These are phyloP conservation scores for Tuctoria greenei DNA, from an alignment of 176 grass and related monocot species.

Conservation along the genomic window DNA sequence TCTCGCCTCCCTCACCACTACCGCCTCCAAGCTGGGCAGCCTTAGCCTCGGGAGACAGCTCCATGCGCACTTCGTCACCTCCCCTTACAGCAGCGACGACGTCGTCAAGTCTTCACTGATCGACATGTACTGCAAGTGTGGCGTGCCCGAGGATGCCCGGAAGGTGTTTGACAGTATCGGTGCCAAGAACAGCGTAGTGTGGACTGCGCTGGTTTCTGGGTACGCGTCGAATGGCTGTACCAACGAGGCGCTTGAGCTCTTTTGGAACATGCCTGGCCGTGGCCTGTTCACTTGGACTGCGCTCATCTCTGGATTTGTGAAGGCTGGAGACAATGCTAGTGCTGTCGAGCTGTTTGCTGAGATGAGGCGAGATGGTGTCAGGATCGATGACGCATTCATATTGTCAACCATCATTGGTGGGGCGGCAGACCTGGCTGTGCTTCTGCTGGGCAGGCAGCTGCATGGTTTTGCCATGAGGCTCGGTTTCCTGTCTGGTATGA, in stretches of 20 bases:
- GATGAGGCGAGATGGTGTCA: constrained; percentile 63
- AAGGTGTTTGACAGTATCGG: constrained; percentile 70
- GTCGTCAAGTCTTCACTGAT: constrained; percentile 74
- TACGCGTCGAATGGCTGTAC: constrained; percentile 48
- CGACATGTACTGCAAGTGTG: constrained; percentile 88
- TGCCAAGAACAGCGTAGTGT: constrained; percentile 58
- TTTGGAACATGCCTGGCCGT: constrained; percentile 57
- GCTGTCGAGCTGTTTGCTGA: constrained; percentile 56
- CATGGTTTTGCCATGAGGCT: constrained; percentile 53
- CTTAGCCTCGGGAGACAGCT: constrained; percentile 68
- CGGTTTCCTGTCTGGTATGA: constrained; percentile 56
- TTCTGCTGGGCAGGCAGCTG: constrained; percentile 61
- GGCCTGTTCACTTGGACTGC: constrained; percentile 81
- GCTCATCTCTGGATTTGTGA: constrained; percentile 69
- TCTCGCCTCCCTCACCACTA: constrained; percentile 56
- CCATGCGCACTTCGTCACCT: constrained; percentile 50
- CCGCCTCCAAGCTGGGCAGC: constrained; percentile 44
- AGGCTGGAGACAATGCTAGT: constrained; percentile 43
- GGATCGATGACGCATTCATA: constrained; percentile 65
- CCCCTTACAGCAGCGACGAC: constrained; percentile 45
- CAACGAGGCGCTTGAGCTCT: constrained; percentile 52
- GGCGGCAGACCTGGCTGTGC: constrained; percentile 49
- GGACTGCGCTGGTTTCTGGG: constrained; percentile 80
- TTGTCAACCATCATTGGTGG: constrained; percentile 50
- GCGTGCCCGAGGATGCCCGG: constrained; percentile 46